phyloP scores from a whole-genome alignment of 1,284 basidiomycete species.

The Cutaneotrichosporon mucoides region DNA sequence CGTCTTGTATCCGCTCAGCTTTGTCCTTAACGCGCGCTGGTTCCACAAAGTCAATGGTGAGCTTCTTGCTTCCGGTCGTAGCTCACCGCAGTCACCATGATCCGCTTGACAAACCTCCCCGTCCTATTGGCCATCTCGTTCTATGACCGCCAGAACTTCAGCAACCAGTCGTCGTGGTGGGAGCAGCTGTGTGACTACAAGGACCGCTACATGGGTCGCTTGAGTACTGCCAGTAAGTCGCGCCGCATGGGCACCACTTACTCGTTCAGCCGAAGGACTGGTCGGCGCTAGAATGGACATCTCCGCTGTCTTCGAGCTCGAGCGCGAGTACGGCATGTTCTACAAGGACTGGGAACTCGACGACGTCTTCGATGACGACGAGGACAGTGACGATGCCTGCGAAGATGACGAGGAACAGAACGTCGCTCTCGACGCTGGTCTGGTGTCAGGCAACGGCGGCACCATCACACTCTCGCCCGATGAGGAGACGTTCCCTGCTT shows the following conservation, averaged over 20 bases:
- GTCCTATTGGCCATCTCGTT: slow-evolving; percentile 72
- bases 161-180: slow-evolving; percentile 60
- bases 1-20: slow-evolving; percentile 76
- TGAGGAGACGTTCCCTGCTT: slow-evolving; percentile 2
- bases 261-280: slow-evolving; percentile 61
- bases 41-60: slow-evolving; percentile 68
- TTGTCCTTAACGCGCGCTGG: slow-evolving; percentile 58
- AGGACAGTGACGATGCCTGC: slow-evolving; percentile 18
- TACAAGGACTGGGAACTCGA: slow-evolving; percentile 47
- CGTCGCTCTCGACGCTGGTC: slow-evolving; percentile 16
- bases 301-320: slow-evolving; percentile 74
- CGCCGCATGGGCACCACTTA: background rate
- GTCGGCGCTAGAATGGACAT: slow-evolving; percentile 71
- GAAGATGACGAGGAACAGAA: slow-evolving; percentile 4
- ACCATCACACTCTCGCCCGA: slow-evolving; percentile 5
- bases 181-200: slow-evolving; percentile 64
- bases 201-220: slow-evolving; percentile 60
- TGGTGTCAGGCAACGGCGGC: slow-evolving; percentile 4
- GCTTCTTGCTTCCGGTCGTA: no score
- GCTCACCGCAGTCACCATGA: slow-evolving; percentile 35
- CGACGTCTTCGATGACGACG: slow-evolving; percentile 29
- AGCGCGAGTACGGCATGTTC: slow-evolving; percentile 57
- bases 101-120: slow-evolving; percentile 75
- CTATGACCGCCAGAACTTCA: slow-evolving; percentile 70
- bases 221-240: slow-evolving; percentile 68